Conservation (phyloP, 108 stramenopile genomes). For the Epithemia pelagica region DNA sequence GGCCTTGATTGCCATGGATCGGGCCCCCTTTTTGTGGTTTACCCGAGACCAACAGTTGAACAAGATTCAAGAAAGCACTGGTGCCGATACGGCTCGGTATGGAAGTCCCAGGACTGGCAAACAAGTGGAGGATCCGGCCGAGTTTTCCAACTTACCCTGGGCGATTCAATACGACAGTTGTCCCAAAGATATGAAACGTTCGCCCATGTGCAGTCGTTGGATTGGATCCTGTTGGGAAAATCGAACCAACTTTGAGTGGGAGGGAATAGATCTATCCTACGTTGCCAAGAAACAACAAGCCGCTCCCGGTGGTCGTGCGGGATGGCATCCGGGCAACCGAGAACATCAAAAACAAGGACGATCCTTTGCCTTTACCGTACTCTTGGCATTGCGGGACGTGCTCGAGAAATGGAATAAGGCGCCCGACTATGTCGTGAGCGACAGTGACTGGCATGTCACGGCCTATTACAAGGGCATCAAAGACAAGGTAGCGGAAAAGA, state of each 20-base stretch:
- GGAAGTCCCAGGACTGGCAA: conserved; percentile 45
- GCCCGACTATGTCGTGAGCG: conserved; percentile 28
- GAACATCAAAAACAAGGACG: conserved; percentile 54
- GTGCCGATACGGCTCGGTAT: conserved; percentile 64
- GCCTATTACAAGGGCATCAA: conserved; percentile 27
- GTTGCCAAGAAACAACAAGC: conserved; percentile 25
- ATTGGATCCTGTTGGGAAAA: conserved; percentile 58
- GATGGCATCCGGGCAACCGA: conserved; percentile 55
- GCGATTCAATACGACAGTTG: conserved; percentile 54
- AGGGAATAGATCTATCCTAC: background rate
- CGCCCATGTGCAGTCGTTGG: conserved; percentile 38
- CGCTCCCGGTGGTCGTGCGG: conserved; percentile 20
- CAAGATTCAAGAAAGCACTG: conserved; percentile 52
- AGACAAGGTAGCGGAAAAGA: background rate
- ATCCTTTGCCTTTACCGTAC: conserved; percentile 43
- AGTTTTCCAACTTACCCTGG: conserved; percentile 36
- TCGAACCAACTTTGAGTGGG: conserved; percentile 24
- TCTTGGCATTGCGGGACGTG: conserved; percentile 45
- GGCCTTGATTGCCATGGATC: conserved; percentile 38
- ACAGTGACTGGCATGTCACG: conserved; percentile 58
- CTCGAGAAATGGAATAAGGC: conserved; percentile 50
- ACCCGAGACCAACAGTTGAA: conserved; percentile 2
- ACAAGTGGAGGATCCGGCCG: conserved; percentile 25
- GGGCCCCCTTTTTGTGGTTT: conserved; percentile 49
- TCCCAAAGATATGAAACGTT: conserved; percentile 15